Conservation (phyloP, 176 grass and related monocot genomes). For the Typha latifolia region DNA sequence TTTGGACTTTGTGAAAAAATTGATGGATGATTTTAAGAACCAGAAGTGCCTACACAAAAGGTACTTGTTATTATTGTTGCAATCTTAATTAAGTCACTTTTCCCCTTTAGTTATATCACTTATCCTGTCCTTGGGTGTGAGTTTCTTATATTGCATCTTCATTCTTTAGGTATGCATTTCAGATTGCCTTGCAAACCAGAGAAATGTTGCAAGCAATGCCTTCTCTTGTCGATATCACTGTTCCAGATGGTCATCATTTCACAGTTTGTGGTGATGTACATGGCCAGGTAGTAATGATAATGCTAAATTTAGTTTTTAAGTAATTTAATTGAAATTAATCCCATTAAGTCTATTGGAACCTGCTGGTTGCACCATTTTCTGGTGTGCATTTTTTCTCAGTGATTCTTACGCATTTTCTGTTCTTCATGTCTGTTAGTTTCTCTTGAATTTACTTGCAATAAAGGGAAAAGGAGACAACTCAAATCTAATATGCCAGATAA, state of each 20-base stretch:
- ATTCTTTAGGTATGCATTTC: slow-evolving; percentile 51
- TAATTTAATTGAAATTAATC: neutral
- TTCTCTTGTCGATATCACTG: slow-evolving; percentile 71
- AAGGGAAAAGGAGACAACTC: too few species aligned
- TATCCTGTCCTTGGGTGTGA: neutral
- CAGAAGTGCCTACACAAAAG: slow-evolving; percentile 66
- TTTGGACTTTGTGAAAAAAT: slow-evolving; percentile 60
- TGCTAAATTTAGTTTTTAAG: neutral
- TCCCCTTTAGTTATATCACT: neutral
- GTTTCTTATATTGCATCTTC: slow-evolving; percentile 1
- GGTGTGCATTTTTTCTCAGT: too few species aligned
- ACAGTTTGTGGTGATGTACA: slow-evolving; percentile 94
- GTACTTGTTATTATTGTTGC: slow-evolving; percentile 15
- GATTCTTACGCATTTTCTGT: too few species aligned
- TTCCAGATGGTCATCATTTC: slow-evolving; percentile 44
- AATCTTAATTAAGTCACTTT: neutral
- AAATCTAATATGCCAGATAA: too few species aligned
- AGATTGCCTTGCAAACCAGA: slow-evolving; percentile 53
- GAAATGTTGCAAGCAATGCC: slow-evolving; percentile 54
- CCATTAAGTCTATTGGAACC: too few species aligned
- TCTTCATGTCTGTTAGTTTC: too few species aligned
- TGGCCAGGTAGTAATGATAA: slow-evolving; percentile 56
- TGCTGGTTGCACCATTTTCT: too few species aligned
- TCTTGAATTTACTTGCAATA: too few species aligned
- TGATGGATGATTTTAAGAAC: slow-evolving; percentile 74